A percentile compares a stretch with the other conserved stretches of the same genome.
Evolutionary conservation across 1,284 basidiomycete genomes (phyloP).

Genomic region (Neotropicomus parvogracilis): DNA sequence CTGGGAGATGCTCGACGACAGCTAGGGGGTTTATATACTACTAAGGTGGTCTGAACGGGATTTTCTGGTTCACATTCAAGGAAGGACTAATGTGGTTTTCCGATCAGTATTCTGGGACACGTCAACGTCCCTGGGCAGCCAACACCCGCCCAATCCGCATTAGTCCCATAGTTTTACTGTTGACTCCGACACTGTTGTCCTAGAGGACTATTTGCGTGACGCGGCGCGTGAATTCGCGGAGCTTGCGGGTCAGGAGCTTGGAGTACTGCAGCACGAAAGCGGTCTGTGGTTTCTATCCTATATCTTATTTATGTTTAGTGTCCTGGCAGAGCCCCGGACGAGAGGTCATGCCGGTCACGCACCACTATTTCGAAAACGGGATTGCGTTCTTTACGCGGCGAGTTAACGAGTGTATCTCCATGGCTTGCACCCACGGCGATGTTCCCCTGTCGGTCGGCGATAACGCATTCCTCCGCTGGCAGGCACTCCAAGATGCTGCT

Average conservation of each 20-base stretch:
- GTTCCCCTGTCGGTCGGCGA: constrained; percentile 86
- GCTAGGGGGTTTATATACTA: too few species aligned
- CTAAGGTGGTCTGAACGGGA: too few species aligned
- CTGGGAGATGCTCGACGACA: too few species aligned
- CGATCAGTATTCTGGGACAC: constrained; percentile 43
- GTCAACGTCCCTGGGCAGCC: constrained; percentile 62
- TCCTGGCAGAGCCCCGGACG: constrained; percentile 11
- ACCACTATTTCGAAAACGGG: constrained; percentile 85
- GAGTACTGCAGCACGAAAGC: constrained; percentile 81
- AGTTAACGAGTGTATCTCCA: constrained; percentile 74
- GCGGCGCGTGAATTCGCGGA: constrained; percentile 77
- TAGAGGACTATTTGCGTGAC: constrained; percentile 81
- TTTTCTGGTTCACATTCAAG: too few species aligned
- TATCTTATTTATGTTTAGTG: not conserved
- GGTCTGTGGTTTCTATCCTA: constrained; percentile 36
- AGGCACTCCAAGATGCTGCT: constrained; percentile 75
- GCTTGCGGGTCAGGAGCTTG: constrained; percentile 59
- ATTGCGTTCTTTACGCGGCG: constrained; percentile 80
- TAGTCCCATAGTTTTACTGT: constrained; percentile 69
- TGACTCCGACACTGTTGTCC: constrained; percentile 84
- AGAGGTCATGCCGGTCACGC: constrained; percentile 83
- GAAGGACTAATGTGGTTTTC: constrained; percentile 9
- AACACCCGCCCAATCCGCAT: constrained; percentile 57
- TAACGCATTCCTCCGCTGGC: constrained; percentile 85
- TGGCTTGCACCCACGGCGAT: constrained; percentile 75